phyloP scores from a whole-genome alignment of 1,284 basidiomycete species.

The Cutaneotrichosporon mucoides region DNA sequence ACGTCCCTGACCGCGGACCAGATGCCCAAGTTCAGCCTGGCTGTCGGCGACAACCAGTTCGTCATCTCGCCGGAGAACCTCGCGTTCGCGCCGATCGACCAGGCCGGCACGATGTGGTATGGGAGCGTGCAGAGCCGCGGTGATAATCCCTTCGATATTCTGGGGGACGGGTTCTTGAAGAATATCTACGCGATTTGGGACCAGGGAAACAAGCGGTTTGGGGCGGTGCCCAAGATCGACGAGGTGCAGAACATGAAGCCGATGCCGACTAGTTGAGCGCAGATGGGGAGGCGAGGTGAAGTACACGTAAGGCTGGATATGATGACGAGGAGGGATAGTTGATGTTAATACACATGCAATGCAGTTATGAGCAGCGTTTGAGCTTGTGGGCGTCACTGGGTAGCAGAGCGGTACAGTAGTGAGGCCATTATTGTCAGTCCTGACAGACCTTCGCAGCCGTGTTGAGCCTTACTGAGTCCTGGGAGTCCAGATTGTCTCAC shows the following conservation, averaged over 20 bases:
- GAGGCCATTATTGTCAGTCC: too few relatives aligned
- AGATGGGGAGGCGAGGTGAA: too few relatives aligned
- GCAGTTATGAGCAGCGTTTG: too few relatives aligned
- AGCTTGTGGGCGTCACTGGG: too few relatives aligned
- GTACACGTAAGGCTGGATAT: too few relatives aligned
- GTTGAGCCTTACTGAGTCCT: too few relatives aligned
- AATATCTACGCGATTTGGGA: slow-evolving; percentile 37
- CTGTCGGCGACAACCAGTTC: slow-evolving; percentile 8
- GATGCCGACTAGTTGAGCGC: not conserved
- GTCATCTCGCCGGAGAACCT: slow-evolving; percentile 11
- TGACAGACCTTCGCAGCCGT: too few relatives aligned
- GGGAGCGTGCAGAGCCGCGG: slow-evolving; percentile 13
- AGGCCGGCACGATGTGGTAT: slow-evolving; percentile 1
- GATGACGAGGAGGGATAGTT: too few relatives aligned
- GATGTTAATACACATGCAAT: too few relatives aligned
- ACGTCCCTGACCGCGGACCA: not conserved
- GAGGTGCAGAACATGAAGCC: slow-evolving; percentile 7
- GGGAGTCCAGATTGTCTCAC: too few relatives aligned
- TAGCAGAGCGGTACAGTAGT: too few relatives aligned
- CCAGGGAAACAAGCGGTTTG: slow-evolving; percentile 9
- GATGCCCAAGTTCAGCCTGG: slow-evolving; percentile 7
- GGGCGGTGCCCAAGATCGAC: slow-evolving; percentile 9
- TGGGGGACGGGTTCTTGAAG: slow-evolving; percentile 75
- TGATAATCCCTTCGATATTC: slow-evolving; percentile 49
- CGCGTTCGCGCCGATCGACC: slow-evolving; percentile 4